Percentiles rank a stretch among this genome's conserved stretches.
phyloP scores from a whole-genome alignment of 1,139 yeast genomes.

The Protomyces lactucae-debilis region DNA sequence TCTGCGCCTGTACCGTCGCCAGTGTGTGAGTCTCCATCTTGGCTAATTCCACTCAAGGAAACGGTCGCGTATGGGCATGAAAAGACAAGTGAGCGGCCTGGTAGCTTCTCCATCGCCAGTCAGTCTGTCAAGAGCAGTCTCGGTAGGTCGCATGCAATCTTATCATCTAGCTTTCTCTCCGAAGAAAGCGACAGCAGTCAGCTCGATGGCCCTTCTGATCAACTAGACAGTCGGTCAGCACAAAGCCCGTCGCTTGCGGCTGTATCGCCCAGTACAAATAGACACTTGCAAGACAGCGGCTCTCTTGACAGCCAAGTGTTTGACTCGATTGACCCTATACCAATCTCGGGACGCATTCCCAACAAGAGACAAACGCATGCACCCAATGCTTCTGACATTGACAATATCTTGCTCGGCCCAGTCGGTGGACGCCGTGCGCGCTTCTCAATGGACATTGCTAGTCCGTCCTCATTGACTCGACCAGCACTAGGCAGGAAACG shows the following conservation, averaged over 20 bases:
- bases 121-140: background rate
- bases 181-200: slow-evolving; percentile 6
- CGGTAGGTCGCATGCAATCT: background rate
- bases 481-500: slow-evolving; percentile 19
- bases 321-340: background rate
- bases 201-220: background rate
- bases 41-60: slow-evolving; percentile 17
- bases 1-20: slow-evolving; percentile 21
- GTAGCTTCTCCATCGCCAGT: background rate
- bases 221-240: background rate
- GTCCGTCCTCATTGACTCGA: background rate
- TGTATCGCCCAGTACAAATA: background rate
- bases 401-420: slow-evolving; percentile 18
- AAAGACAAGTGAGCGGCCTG: slow-evolving; percentile 3
- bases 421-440: slow-evolving; percentile 12
- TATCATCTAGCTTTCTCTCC: slow-evolving; percentile 6
- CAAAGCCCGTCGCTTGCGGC: background rate
- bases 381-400: slow-evolving; percentile 10
- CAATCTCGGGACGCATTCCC: background rate
- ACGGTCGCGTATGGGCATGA: slow-evolving; percentile 24
- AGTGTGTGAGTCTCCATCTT: slow-evolving; percentile 20
- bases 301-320: background rate
- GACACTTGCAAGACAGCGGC: background rate
- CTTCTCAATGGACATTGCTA: slow-evolving; percentile 8
- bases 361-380: background rate